Evolutionary conservation across 805 yeast species (phyloP).

Genomic region (Danielozyma ontarioensis): DNA sequence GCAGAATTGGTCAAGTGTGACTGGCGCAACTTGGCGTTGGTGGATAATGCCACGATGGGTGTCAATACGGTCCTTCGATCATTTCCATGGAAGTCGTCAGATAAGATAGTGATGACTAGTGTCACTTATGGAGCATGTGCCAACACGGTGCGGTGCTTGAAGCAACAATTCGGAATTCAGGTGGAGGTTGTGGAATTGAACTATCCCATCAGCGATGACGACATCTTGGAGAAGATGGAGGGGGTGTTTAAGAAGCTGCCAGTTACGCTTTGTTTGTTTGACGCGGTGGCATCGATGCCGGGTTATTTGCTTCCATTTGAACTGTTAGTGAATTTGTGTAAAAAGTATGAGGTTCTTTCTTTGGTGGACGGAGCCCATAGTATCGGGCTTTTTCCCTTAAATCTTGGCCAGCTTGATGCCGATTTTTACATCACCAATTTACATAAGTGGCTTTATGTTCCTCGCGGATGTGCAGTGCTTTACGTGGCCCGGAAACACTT

Average conservation of each 20-base stretch:
- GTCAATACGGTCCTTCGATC: conserved; percentile 54
- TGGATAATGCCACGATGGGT: conserved; percentile 57
- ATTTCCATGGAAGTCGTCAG: conserved; percentile 46
- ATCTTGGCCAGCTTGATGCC: conserved; percentile 40
- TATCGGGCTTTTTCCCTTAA: conserved; percentile 48
- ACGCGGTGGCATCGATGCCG: conserved; percentile 61
- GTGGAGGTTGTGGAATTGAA: conserved; percentile 11
- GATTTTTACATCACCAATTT: conserved; percentile 60
- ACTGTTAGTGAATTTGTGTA: conserved; percentile 40
- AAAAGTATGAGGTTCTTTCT: conserved; percentile 43
- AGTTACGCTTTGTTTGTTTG: conserved; percentile 46
- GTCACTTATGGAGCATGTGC: conserved; percentile 53
- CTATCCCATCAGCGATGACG: conserved; percentile 13
- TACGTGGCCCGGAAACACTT: conserved; percentile 54
- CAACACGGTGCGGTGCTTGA: conserved; percentile 44
- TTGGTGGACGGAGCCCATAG: conserved; percentile 73
- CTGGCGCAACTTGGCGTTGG: conserved; percentile 45
- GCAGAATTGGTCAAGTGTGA: conserved; percentile 44
- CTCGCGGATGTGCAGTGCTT: conserved; percentile 54
- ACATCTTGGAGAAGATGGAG: conserved; percentile 19
- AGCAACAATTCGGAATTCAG: conserved; percentile 21
- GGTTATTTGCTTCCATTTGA: conserved; percentile 55
- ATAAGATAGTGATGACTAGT: conserved; percentile 43
- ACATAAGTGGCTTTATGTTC: conserved; percentile 65
- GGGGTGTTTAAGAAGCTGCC: conserved; percentile 12